Conservation (phyloP, 2,329 filamentous ascomycete genomes). For the Shiraia bambusicola region DNA sequence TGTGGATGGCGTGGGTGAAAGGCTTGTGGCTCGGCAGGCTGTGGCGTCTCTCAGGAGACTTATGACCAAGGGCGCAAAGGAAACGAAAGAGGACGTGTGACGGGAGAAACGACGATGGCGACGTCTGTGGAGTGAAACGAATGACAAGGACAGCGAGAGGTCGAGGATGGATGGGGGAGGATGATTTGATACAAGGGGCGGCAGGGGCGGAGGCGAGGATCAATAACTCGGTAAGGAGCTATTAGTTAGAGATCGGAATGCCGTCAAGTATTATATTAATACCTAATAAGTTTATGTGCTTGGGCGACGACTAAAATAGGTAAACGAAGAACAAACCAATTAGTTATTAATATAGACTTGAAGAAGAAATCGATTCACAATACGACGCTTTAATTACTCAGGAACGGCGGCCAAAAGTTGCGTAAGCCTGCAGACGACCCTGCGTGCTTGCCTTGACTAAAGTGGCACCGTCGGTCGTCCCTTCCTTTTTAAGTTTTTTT, state of each 20-base stretch:
- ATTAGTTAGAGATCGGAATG: constrained; percentile 26
- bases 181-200: constrained; percentile 17
- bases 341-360: constrained; percentile 4
- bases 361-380: not conserved
- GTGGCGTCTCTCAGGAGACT: constrained; percentile 23
- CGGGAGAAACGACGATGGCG: constrained; percentile 16
- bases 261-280: too few relatives aligned
- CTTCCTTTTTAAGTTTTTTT: too few relatives aligned
- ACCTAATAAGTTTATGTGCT: too few relatives aligned
- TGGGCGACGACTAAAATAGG: not conserved
- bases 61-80: constrained; percentile 13
- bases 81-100: constrained; percentile 10
- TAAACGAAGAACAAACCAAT: constrained; percentile 1
- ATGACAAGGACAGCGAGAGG: constrained; percentile 33
- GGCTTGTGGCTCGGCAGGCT: constrained; percentile 14
- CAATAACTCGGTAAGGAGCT: constrained; percentile 13
- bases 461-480: not conserved
- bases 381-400: too few relatives aligned
- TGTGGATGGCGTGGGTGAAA: constrained; percentile 18
- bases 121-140: constrained; percentile 32
- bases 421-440: constrained; percentile 1
- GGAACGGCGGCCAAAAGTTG: too few relatives aligned
- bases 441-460: constrained; percentile 1
- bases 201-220: constrained; percentile 27
- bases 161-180: constrained; percentile 25